phyloP scores from a whole-genome alignment of 805 yeast genomes.

The Ogataea saltuana region DNA sequence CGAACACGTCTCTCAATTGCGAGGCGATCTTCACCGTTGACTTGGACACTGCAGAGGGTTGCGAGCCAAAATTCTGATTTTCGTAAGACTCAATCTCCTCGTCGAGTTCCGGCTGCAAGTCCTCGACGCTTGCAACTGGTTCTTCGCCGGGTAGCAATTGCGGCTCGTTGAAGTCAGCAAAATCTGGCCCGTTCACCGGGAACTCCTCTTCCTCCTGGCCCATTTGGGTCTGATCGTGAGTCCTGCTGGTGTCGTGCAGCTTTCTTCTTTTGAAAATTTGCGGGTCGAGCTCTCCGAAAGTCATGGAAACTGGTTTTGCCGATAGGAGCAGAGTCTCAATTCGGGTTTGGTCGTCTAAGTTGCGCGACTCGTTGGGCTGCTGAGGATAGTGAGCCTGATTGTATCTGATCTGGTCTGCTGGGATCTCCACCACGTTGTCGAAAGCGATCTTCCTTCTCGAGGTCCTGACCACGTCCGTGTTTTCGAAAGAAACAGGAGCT shows the following conservation, averaged over 20 bases:
- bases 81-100: slow-evolving; percentile 26
- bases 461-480: slow-evolving; percentile 48
- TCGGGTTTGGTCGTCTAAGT: background rate
- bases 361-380: slow-evolving; percentile 12
- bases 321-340: slow-evolving; percentile 9
- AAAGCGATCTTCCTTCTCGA: slow-evolving; percentile 45
- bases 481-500: slow-evolving; percentile 36
- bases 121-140: slow-evolving; percentile 15
- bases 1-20: slow-evolving; percentile 41
- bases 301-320: slow-evolving; percentile 14
- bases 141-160: slow-evolving; percentile 18
- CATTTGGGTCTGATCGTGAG: slow-evolving; percentile 6
- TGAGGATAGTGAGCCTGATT: slow-evolving; percentile 32
- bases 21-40: slow-evolving; percentile 57
- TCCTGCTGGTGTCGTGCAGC: background rate
- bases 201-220: slow-evolving; percentile 21
- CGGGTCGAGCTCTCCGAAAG: slow-evolving; percentile 15
- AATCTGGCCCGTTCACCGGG: slow-evolving; percentile 23
- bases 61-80: slow-evolving; percentile 18
- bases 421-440: slow-evolving; percentile 47
- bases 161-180: slow-evolving; percentile 22
- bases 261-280: slow-evolving; percentile 20
- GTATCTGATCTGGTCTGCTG: slow-evolving; percentile 39
- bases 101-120: slow-evolving; percentile 24
- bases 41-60: slow-evolving; percentile 39